phyloP scores from a whole-genome alignment of 2,329 filamentous ascomycete genomes.

The Diaporthe citriasiana region DNA sequence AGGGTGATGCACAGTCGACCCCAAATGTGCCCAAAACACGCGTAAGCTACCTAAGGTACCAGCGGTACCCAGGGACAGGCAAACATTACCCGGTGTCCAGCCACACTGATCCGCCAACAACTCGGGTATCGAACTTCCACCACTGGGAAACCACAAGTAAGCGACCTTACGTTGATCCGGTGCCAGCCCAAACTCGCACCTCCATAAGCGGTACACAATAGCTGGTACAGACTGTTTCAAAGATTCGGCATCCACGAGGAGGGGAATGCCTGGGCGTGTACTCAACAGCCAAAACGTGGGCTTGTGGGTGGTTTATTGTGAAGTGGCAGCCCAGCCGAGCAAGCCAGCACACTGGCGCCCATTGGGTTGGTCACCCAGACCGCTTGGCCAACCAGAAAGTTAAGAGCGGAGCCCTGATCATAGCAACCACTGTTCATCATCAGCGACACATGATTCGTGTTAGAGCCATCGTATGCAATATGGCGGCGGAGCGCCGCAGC shows the following conservation, averaged over 20 bases:
- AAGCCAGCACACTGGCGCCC: slow-evolving; percentile 27
- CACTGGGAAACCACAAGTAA: slow-evolving; percentile 21
- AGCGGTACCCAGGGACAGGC: slow-evolving; percentile 1
- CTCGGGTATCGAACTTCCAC: slow-evolving; percentile 31
- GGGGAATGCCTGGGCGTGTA: slow-evolving; percentile 3
- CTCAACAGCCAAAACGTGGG: slow-evolving; percentile 2
- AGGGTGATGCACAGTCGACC: neutral
- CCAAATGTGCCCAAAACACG: slow-evolving; percentile 19
- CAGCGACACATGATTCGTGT: slow-evolving; percentile 41
- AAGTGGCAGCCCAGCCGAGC: slow-evolving; percentile 4
- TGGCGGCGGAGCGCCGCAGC: slow-evolving; percentile 39
- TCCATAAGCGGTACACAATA: neutral
- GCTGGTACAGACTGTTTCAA: slow-evolving; percentile 30
- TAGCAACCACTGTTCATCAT: slow-evolving; percentile 8
- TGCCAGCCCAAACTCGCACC: slow-evolving; percentile 14
- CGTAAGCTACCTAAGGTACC: slow-evolving; percentile 13
- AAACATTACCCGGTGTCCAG: slow-evolving; percentile 23
- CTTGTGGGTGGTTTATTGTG: slow-evolving; percentile 18
- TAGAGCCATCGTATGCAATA: slow-evolving; percentile 12
- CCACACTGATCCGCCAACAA: slow-evolving; percentile 27
- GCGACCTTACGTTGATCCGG: neutral
- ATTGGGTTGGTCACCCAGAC: neutral
- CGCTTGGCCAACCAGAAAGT: slow-evolving; percentile 22
- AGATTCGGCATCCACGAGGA: slow-evolving; percentile 30
- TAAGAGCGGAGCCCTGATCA: slow-evolving; percentile 4